Evolutionary conservation across 2,329 filamentous ascomycete genomes (phyloP), one percentile per base, ranked within the genome.

Genomic region (Dissoconium aciculare): DNA sequence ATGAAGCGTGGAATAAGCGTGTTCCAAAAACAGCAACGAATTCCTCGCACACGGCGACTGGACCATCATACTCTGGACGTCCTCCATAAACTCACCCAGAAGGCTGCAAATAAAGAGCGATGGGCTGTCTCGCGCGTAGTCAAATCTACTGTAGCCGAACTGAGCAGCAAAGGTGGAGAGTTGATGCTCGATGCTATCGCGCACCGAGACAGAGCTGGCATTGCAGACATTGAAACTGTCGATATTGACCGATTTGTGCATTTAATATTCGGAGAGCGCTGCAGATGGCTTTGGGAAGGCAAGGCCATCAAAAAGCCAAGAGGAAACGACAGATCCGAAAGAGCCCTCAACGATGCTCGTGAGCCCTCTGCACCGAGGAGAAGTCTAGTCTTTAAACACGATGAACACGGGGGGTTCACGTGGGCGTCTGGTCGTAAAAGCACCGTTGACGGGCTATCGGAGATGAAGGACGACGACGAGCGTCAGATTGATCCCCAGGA

Each of bases 181-280:
- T 80, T 94, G 59, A 78, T 94, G 27, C 83, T 92, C 64, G 85
- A 83, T n/a, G 91, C 92, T 64, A 84, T 93, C 4, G 79, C 79
- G 15, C 59, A 62, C 17, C 74, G 78, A 28, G 84, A 92, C 44
- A 91, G 91, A 55, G 82, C 76, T 33, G 82, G 83, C 3, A 85
- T 95, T 41, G 79, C 81, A 3, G 87, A 94, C 45, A 76, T 94
- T 19, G 89, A 98, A 57, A 95, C 85, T 1, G 64, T 83, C 6
- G 84, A 95, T 47, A 73, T 94, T 32, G 84, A 92, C 44, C 74
- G 67, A 27, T 92, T 95, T 42, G 68, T 82, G 28, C 73, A 73
- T 36, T 63, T 92, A 15, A 71, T 78, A 1, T 77, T 75, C 38
- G 87, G 89, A 17, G 81, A 89, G 51, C 71, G 80, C 33, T 67